These are phyloP conservation scores for Vitis labrusca DNA, from an alignment of 164 flowering plant genomes.

Conservation along the genomic window DNA sequence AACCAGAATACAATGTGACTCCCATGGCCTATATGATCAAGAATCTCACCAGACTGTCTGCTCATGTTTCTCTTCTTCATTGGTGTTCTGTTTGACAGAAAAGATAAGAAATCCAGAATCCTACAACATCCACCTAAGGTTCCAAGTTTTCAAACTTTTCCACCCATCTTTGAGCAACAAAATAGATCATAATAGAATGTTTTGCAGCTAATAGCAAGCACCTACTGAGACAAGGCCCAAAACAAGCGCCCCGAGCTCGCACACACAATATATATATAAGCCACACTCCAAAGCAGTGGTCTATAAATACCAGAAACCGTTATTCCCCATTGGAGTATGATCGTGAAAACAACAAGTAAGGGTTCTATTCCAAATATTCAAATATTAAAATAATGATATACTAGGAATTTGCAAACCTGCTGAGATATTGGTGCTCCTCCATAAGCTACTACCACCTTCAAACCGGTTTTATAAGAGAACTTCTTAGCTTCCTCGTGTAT, in stretches of 20 bases:
- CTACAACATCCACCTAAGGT: not conserved
- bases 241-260: too few relatives aligned
- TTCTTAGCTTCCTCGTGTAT: constrained; percentile 67
- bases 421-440: constrained; percentile 60
- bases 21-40: not conserved
- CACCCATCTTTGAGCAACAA: too few relatives aligned
- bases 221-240: too few relatives aligned
- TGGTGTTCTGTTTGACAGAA: not conserved
- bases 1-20: not conserved
- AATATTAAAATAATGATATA: not conserved
- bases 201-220: too few relatives aligned
- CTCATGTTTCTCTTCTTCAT: not conserved
- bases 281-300: not conserved
- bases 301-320: too few relatives aligned
- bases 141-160: too few relatives aligned
- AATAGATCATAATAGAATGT: too few relatives aligned
- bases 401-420: constrained; percentile 30
- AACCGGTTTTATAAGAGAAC: constrained; percentile 59
- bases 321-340: not conserved
- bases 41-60: not conserved
- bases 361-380: too few relatives aligned
- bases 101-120: not conserved
- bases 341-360: not conserved
- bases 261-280: not conserved
- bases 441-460: constrained; percentile 59